Base-by-base conservation (phyloP, 202 grass and related monocot genomes). In the Setaria italica region DNA sequence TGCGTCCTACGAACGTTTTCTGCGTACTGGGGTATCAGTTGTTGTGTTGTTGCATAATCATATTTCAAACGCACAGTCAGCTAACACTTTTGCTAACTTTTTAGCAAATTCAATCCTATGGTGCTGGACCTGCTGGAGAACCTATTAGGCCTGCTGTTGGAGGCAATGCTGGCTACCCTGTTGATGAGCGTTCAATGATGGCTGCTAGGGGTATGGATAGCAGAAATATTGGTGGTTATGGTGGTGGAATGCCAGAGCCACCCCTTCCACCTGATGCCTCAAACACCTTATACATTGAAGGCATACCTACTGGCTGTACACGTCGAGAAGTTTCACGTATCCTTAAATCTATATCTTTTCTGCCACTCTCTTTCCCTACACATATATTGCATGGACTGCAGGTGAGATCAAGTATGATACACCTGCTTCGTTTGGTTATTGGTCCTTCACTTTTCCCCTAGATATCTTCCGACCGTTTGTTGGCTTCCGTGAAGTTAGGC, bases 291-390 rank as follows among this genome's bases (percentile, higher is more conserved):
- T 99, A 92, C 63, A 94, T 95, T 71, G 96, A 99, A 85, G 96
- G 96, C 34, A 86, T 99, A 74, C 96, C 96, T 87, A 83, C 91
- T 66, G 93, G 87, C 16, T 95, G 93, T 77, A 90, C 90, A 80
- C 84, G 96, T 39, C 90, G 96, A 72, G 96, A 99, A 94, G 96
- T 99, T 87, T 99, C 96, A 81, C 93, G 96, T 99, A 99, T 99
- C 96, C 96, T 94, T 86, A 48, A 85, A 41, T 39, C 9, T 54
- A 66, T 79, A 79, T 11, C 15, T 53, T 74, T 66, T 81, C 13
- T 50, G 21, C 9, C 14, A 11, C 32, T 53, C 5, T 37, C 15
- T 74, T 82, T 71, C 62, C n/a, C 47, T 68, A 55, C 48, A 59
- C 55, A 33, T 80, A 4, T 19, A 55, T 56, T 87, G 55, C n/a